Conservation (phyloP, 2,329 filamentous ascomycete species). For the Fusarium lyarnte region DNA sequence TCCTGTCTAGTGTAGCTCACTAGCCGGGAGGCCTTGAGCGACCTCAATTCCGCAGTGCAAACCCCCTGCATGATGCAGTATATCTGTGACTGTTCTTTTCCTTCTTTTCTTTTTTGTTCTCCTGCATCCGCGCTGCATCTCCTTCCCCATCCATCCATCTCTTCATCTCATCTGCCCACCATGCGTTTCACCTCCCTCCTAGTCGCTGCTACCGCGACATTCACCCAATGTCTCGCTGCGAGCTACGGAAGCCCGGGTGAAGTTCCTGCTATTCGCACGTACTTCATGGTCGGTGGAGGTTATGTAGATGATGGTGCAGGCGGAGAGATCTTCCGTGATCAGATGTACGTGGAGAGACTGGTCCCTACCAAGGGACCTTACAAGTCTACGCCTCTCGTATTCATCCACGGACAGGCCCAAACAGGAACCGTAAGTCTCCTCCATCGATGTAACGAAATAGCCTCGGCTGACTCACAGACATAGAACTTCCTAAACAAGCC, state of each 20-base stretch:
- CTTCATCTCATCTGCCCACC: background rate
- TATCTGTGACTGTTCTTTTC: background rate
- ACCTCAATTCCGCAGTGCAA: background rate
- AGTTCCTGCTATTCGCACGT: constrained; percentile 26
- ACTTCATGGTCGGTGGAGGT: constrained; percentile 26
- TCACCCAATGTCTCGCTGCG: background rate
- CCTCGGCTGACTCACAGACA: background rate
- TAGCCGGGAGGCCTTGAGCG: background rate
- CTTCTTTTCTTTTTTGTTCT: background rate
- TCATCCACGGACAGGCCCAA: constrained; percentile 37
- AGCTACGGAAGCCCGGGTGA: background rate
- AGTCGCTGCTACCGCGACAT: background rate
- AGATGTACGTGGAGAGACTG: constrained; percentile 39
- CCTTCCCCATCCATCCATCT: background rate
- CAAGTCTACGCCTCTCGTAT: constrained; percentile 21
- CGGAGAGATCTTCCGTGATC: constrained; percentile 35
- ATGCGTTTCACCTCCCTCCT: background rate
- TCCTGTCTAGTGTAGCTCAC: background rate
- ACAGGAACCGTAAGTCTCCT: constrained; percentile 28
- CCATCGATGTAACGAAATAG: too few relatives aligned
- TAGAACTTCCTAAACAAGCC: constrained; percentile 40
- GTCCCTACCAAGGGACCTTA: constrained; percentile 11
- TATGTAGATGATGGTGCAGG: constrained; percentile 34
- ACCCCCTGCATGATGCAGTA: constrained; percentile 1
- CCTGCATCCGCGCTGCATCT: background rate